Percentiles rank a stretch among this genome's conserved stretches.
phyloP scores from a whole-genome alignment of 2,329 filamentous ascomycete species.

The Cadophora luteo-olivacea region DNA sequence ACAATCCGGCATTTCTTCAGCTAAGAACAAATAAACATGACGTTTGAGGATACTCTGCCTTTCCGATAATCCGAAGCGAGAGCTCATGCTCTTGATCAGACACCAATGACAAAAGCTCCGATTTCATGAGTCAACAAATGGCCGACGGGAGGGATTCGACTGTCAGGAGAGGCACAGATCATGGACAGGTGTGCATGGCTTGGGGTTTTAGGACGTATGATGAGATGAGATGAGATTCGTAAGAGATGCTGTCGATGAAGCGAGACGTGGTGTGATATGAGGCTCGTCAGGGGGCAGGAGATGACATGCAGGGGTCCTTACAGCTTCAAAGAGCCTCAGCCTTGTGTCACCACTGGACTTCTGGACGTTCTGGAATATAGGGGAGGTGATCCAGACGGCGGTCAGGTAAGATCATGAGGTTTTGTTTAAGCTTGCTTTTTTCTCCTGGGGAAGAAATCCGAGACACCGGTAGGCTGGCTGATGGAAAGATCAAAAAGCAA shows the following conservation, averaged over 20 bases:
- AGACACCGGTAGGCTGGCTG: background rate
- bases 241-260: constrained; percentile 2
- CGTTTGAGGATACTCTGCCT: background rate
- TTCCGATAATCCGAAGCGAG: background rate
- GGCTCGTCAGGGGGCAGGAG: constrained; percentile 3
- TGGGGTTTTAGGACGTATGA: background rate
- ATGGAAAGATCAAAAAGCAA: background rate
- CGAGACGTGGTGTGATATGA: constrained; percentile 24
- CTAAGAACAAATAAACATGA: background rate
- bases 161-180: constrained; percentile 1
- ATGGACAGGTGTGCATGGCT: background rate
- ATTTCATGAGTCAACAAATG: background rate
- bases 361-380: background rate
- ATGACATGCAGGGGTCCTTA: constrained; percentile 2
- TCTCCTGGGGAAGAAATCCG: background rate
- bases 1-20: background rate
- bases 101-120: background rate
- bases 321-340: constrained; percentile 29
- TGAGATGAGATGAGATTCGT: background rate
- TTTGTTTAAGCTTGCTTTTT: background rate
- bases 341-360: constrained; percentile 18
- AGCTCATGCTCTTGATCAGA: background rate
- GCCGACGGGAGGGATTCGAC: background rate
- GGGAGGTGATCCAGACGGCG: background rate
- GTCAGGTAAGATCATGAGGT: background rate